Evolutionary conservation across 129 eudicot species (phyloP), one percentile per base, ranked within the genome.

Genomic region (Silybum marianum): DNA sequence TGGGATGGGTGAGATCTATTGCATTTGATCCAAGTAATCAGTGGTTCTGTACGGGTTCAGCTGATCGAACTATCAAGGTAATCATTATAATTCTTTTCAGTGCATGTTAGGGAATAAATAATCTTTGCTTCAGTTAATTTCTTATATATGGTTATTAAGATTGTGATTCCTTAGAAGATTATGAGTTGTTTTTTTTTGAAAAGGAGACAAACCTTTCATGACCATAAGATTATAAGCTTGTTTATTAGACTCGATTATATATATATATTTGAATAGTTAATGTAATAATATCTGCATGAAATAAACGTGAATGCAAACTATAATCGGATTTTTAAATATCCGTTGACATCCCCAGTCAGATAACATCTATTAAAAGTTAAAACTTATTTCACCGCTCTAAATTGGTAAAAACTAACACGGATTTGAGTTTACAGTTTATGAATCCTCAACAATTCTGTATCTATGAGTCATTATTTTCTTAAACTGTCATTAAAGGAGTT

Each of bases 21-120:
- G 99, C 99, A 12, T 93, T 96, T 80, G 94, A 91, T 86, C 98
- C 98, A 69, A 90, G 94, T 79, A 96, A 96, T 83, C 63, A 80
- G 72, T 96, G 99, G 99, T 96, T 96, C 88, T 96, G 98, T 83
- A 96, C 99, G 0, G 99, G 99, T 23, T 96, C 99, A 69, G 99
- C 99, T 36, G 99, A 96, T 87, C 91, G 99, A 32, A 93, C 98
- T 7, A 96, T 96, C 76, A 96, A 96, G 97, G 99, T 93, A 77
- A 77, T 71, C 30, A 65, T 48, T 54, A 77, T 6, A 22, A 23
- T 39, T 69, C 25, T 80, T 11, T 22, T 12, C 25, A 42, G 24
- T 51, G 22, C 73, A 74, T 34, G 60, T 18, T 19, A 40, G 67
- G 54, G 23, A 18, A 51, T 16, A 10, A 1, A 6, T 26, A 8